Base-by-base conservation (phyloP, 352 stramenopile species). In the Globisporangium viniferum region DNA sequence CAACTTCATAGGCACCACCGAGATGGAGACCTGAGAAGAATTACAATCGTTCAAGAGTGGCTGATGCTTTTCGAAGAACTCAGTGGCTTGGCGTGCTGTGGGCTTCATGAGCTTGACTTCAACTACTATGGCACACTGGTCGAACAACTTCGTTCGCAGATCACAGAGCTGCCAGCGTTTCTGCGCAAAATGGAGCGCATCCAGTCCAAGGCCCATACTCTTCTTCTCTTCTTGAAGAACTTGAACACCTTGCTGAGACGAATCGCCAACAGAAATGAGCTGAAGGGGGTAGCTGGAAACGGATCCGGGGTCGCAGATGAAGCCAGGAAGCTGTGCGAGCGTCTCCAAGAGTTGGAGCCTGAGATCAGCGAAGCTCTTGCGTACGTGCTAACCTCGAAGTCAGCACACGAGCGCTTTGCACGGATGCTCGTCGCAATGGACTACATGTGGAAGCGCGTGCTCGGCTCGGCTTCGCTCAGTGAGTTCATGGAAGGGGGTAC, bases 191-290 rank as follows among this genome's bases (percentile, higher is more conserved):
- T 76, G 66, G 73, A 87, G 68, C 65, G 68, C 5, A 27, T 74
- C 0, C 69, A 82, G 35, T 77, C 75, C 5, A 67, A 73, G 46
- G 44, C 70, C 15, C 66, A 84, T 36, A 69, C 73, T 1, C 46
- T 82, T 0, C 35, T 73, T 20, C 68, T 84, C 59, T 75, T 82
- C 55, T 59, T 86, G 31, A 80, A 75, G n/a, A 88, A 84, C 60
- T 41, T 85, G 6, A 71, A 86, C 57, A 66, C 63, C 6, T 35
- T 86, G 14, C 57, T 88, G 1, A 80, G 75, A 46, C 74, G 68
- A 6, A 69, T 83, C 2, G 71, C 71, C 18, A 88, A 75, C 62
- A 79, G 74, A 41, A 80, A 86, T 35, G 79, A 88, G 46, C 61
- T 88, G 36, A 69, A 75, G 39, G 79, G 79, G 0, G 76, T 86